A percentile compares a stretch with the other conserved stretches of the same genome.
Conservation (phyloP, 1,284 basidiomycete species). For the Lentinus polychrous region DNA sequence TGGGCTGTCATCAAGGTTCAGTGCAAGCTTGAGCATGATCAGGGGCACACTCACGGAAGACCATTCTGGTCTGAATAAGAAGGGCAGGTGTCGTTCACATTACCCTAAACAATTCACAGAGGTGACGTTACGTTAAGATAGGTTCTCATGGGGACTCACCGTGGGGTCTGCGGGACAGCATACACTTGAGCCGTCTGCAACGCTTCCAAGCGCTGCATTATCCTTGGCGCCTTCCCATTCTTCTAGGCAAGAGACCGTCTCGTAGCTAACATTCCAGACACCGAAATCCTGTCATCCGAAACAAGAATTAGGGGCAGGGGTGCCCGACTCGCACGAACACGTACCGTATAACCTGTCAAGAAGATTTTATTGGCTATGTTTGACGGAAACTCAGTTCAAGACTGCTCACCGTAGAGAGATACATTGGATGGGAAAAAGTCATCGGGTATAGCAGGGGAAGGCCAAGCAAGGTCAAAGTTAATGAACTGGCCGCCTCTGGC, state of each 20-base stretch:
- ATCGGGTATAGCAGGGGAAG: conserved; percentile 60
- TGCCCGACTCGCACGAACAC: conserved; percentile 10
- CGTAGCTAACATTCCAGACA: conserved; percentile 74
- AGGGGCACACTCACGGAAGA: conserved; percentile 47
- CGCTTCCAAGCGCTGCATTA: conserved; percentile 57
- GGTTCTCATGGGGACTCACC: conserved; percentile 29
- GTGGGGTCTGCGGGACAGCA: conserved; percentile 67
- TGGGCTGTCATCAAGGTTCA: conserved; percentile 28
- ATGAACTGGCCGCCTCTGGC: conserved; percentile 55
- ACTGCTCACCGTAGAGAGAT: conserved; percentile 44
- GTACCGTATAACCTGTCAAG: conserved; percentile 36
- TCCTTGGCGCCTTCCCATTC: conserved; percentile 58
- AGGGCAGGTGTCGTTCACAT: conserved; percentile 50
- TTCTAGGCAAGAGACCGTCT: conserved; percentile 47
- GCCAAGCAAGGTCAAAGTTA: conserved; percentile 75
- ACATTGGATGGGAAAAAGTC: conserved; percentile 69
- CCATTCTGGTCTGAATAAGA: conserved; percentile 67
- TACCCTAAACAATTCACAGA: conserved; percentile 29
- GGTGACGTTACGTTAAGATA: neutral
- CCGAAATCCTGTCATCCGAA: conserved; percentile 74
- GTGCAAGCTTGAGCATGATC: neutral
- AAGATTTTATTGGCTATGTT: conserved; percentile 2
- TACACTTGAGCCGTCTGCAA: conserved; percentile 46
- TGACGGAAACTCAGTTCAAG: neutral
- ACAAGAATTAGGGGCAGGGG: neutral